Base-by-base conservation (phyloP, 192 early-diverging fungal genomes). In the Backusella circina region DNA sequence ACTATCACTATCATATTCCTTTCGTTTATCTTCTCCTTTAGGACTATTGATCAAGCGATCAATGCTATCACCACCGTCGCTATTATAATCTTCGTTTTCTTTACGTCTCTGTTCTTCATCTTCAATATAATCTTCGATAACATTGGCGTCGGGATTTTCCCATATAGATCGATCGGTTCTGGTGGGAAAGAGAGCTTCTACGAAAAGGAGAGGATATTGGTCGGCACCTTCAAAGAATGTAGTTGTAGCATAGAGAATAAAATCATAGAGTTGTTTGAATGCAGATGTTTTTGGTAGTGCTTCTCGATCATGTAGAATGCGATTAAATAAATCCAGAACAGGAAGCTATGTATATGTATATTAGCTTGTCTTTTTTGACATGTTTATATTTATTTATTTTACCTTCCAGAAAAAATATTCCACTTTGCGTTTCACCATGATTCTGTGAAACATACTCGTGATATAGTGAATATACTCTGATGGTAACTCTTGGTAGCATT, bases 391-490 rank as follows among this genome's bases (percentile, higher is more conserved):
- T 39, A 9, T 37, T 38, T 37, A 23, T 36, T 72, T 33, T 75
- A 87, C 84, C 81, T 86, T 86, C 76, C 85, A 93, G 71, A 93
- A 90, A 2, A 90, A 65, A 2, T 86, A 78, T 44, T 86, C 85
- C 7, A 79, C 80, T 36, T 83, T 67, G 23, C 79, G 80, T 54
- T 88, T 90, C 18, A 93, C 86, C 69, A 89, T 90, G 1, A 93
- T 84, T 5, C 92, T 87, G 76, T 93, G 89, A 47, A 93, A 86
- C 76, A 93, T 82, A 9, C 79, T 80, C 7, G 89, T 88, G 4
- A 88, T 83, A 31, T 80, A 84, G 65, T 86, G 84, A n/a, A 93
- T 57, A 47, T 82, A 80, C 23, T 83, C 71, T 2, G 82, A 79
- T 15, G 87, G 78, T n/a, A 93, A 64, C 2, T 79, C 76, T 2